Conservation (phyloP, 2,329 filamentous ascomycete species). For the Phyllosticta ampelicida region DNA sequence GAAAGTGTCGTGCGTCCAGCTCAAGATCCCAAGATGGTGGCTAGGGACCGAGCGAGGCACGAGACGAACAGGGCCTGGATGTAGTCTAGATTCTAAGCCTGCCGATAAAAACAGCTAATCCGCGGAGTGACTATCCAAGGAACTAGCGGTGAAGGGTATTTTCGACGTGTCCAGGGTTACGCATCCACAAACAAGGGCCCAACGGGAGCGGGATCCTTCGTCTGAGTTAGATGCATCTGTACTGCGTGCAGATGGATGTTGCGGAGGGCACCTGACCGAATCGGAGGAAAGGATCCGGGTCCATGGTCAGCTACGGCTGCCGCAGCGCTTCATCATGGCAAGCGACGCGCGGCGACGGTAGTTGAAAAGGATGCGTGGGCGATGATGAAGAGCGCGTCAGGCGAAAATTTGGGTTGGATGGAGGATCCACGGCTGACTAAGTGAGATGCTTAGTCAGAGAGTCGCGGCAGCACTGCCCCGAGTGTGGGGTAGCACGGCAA, state of each 20-base stretch:
- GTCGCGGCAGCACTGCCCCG: not conserved
- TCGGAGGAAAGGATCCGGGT: not conserved
- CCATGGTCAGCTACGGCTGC: not conserved
- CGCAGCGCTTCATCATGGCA: not conserved
- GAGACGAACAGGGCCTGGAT: not conserved
- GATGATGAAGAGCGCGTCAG: not conserved
- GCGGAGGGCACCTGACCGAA: not conserved
- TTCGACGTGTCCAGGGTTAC: not conserved
- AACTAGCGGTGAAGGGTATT: not conserved
- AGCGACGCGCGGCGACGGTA: not conserved
- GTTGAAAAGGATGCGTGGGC: not conserved
- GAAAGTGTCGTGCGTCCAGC: conserved; percentile 5
- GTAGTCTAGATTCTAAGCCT: not conserved
- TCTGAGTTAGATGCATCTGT: not conserved
- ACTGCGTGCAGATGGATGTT: too few relatives aligned
- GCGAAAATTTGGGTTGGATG: not conserved
- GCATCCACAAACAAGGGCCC: not conserved
- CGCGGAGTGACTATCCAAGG: not conserved
- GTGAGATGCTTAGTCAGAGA: not conserved
- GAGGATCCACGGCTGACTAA: not conserved
- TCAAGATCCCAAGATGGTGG: conserved; percentile 9
- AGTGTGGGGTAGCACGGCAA: not conserved
- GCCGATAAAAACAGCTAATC: not conserved
- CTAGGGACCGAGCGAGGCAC: conserved; percentile 10
- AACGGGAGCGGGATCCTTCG: not conserved